Conservation (phyloP, 176 grass and related monocot genomes). For the Guadua angustifolia region DNA sequence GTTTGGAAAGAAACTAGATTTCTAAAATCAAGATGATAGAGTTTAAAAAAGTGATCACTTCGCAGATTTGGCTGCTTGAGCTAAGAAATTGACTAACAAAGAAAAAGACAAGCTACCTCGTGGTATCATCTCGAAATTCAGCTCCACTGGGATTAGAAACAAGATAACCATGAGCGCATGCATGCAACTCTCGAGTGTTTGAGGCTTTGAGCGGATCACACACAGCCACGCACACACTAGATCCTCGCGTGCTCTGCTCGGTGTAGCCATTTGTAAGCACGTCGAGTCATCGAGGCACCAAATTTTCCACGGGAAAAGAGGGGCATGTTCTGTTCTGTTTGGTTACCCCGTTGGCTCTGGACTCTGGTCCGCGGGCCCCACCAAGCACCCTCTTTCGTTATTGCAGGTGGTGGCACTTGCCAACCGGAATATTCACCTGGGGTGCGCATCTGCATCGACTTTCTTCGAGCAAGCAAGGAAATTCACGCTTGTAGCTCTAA, state of each 20-base stretch:
- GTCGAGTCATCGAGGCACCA: no score
- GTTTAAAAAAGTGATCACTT: background rate
- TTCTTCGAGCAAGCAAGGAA: conserved; percentile 10
- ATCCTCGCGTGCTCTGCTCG: background rate
- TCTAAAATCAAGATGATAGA: no score
- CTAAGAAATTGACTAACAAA: background rate
- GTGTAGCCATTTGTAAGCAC: no score
- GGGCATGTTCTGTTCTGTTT: no score
- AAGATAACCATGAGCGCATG: background rate
- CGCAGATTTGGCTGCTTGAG: background rate
- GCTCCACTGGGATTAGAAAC: background rate
- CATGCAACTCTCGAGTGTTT: background rate
- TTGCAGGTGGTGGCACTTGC: conserved; percentile 21
- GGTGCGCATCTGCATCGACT: conserved; percentile 25
- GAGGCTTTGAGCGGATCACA: background rate
- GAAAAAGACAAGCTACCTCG: background rate
- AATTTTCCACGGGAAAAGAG: no score
- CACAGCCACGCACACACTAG: no score
- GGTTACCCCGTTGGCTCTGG: background rate
- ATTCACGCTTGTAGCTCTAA: no score
- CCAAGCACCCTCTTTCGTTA: background rate
- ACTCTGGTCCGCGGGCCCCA: background rate
- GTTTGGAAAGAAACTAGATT: no score
- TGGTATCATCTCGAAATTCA: background rate
- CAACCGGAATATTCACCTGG: conserved; percentile 32